Evolutionary conservation across 2,329 filamentous ascomycete species (phyloP).

Genomic region (Dactylonectria estremocensis): DNA sequence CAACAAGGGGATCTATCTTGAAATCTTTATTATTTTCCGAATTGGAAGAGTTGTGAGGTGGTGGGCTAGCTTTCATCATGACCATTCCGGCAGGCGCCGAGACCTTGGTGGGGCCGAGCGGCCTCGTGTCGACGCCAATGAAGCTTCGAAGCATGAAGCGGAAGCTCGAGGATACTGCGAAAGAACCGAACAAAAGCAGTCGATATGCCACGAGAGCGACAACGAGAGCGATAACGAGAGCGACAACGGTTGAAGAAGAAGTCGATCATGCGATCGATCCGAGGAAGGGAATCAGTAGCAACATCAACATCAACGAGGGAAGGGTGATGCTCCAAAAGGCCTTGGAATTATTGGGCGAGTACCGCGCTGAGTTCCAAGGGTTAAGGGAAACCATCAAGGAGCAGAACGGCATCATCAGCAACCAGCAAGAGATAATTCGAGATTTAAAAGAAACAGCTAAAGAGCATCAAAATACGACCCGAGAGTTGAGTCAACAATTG

Average conservation of each 20-base stretch:
- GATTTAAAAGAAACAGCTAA: background rate
- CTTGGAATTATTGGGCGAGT: background rate
- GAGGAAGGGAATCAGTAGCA: constrained; percentile 1
- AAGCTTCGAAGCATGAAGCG: background rate
- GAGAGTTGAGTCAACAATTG: too few relatives aligned
- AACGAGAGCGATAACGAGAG: constrained; percentile 1
- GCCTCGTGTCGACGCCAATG: background rate
- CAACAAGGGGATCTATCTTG: too few relatives aligned
- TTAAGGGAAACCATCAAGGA: background rate
- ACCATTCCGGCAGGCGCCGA: background rate
- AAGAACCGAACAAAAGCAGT: constrained; percentile 13
- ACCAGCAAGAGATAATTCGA: constrained; percentile 3
- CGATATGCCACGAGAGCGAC: constrained; percentile 4
- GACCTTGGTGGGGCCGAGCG: background rate
- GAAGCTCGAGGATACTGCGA: constrained; percentile 15
- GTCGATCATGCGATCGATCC: constrained; percentile 2
- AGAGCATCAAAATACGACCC: too few relatives aligned
- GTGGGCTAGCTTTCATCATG: background rate
- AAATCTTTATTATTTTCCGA: background rate
- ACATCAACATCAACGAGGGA: constrained; percentile 10
- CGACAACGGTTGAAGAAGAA: constrained; percentile 6
- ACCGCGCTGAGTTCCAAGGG: background rate
- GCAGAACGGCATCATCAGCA: constrained; percentile 7
- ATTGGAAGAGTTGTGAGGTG: background rate
- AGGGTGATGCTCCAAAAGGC: constrained; percentile 16